These are phyloP conservation scores for Lecanicillium sp. DNA, from an alignment of 2,329 filamentous ascomycete genomes.

Conservation along the genomic window DNA sequence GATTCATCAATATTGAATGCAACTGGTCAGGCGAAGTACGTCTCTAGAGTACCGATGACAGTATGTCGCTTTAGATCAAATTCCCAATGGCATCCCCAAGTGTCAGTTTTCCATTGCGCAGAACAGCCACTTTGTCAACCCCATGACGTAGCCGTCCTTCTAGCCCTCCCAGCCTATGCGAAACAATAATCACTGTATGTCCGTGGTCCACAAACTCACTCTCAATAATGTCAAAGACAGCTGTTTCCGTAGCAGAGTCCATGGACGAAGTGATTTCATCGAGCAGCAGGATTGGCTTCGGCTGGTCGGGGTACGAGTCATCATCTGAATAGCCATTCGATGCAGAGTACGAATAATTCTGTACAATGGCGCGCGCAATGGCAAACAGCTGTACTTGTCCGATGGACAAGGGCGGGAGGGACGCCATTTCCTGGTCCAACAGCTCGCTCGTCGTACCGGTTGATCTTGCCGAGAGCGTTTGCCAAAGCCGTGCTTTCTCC, in stretches of 20 bases:
- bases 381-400: conserved; percentile 26
- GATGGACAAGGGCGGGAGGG: conserved; percentile 20
- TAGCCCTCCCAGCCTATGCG: conserved; percentile 23
- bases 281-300: conserved; percentile 23
- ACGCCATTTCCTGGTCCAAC: conserved; percentile 18
- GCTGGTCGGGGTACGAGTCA: conserved; percentile 1
- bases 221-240: conserved; percentile 22
- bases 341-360: conserved; percentile 12
- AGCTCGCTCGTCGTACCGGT: conserved; percentile 3
- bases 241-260: conserved; percentile 23
- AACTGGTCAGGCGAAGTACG: no score
- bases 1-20: no score
- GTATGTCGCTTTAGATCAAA: background rate
- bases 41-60: no score
- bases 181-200: conserved; percentile 27
- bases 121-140: conserved; percentile 18
- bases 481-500: conserved; percentile 9
- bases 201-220: conserved; percentile 18
- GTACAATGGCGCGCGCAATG: conserved; percentile 21
- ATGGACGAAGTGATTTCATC: conserved; percentile 25
- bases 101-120: conserved; percentile 10
- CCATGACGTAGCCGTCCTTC: conserved; percentile 15
- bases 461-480: background rate
- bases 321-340: conserved; percentile 2
- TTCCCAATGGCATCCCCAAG: conserved; percentile 2